These are phyloP conservation scores for Oehlia diaphana DNA, from an alignment of 192 early-diverging fungal species.

Conservation along the genomic window DNA sequence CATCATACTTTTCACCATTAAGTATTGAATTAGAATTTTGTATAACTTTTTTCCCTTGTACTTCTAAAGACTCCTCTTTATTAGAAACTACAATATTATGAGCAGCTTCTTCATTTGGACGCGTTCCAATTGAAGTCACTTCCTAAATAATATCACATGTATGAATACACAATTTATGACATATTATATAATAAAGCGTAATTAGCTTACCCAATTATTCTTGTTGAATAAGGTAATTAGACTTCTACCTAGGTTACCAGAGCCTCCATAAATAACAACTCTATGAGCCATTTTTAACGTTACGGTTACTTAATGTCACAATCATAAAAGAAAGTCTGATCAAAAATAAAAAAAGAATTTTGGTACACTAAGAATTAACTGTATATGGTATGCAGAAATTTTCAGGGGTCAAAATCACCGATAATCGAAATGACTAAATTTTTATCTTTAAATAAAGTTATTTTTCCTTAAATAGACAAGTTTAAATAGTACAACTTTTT, in stretches of 20 bases:
- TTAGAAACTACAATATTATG: conserved; percentile 64
- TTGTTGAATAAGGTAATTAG: conserved; percentile 70
- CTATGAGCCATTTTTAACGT: conserved; percentile 45
- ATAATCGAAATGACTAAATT: too few relatives aligned
- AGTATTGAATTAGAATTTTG: conserved; percentile 40
- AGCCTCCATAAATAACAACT: conserved; percentile 88
- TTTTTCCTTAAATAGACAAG: too few relatives aligned
- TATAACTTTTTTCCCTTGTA: conserved; percentile 61
- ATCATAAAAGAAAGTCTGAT: background rate
- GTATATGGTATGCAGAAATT: background rate
- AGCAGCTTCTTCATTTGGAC: conserved; percentile 69
- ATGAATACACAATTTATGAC: too few relatives aligned
- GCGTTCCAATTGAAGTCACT: conserved; percentile 79
- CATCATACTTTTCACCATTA: conserved; percentile 61
- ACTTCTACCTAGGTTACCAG: conserved; percentile 83
- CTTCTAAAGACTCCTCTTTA: conserved; percentile 47
- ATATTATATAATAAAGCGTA: background rate
- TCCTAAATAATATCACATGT: conserved; percentile 38
- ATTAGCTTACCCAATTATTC: conserved; percentile 55
- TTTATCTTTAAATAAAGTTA: too few relatives aligned
- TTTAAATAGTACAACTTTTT: too few relatives aligned
- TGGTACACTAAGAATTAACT: background rate
- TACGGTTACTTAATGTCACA: too few relatives aligned
- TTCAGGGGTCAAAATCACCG: too few relatives aligned
- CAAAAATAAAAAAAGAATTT: too few relatives aligned